A percentile compares a stretch with the other conserved stretches of the same genome.
phyloP scores from a whole-genome alignment of 2,329 filamentous ascomycete species.

The Teratosphaeria destructans region DNA sequence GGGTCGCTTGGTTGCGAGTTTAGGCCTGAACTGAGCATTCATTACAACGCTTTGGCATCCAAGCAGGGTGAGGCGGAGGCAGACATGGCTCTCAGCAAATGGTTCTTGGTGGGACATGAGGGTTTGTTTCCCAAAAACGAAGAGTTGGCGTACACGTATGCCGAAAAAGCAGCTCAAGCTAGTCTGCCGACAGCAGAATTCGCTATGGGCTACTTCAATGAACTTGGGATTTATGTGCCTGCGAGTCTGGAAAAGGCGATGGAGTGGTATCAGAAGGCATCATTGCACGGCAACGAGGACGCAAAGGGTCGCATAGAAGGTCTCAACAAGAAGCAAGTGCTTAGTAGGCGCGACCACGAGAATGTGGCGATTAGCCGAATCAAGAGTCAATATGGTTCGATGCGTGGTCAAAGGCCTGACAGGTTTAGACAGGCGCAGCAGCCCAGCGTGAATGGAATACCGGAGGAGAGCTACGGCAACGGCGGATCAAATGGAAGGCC shows the following conservation, averaged over 20 bases:
- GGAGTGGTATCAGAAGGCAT: conserved; percentile 82
- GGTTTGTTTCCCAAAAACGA: conserved; percentile 92
- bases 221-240: conserved; percentile 88
- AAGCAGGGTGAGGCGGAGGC: conserved; percentile 88
- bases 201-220: conserved; percentile 92
- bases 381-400: conserved; percentile 47
- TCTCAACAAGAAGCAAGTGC: conserved; percentile 61
- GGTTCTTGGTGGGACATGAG: conserved; percentile 95
- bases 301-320: conserved; percentile 73
- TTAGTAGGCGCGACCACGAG: conserved; percentile 88
- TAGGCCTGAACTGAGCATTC: conserved; percentile 79
- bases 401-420: conserved; percentile 37
- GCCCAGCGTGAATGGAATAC: conserved; percentile 6
- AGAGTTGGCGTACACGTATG: conserved; percentile 82
- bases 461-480: conserved; percentile 1
- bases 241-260: conserved; percentile 73
- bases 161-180: conserved; percentile 69
- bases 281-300: conserved; percentile 85
- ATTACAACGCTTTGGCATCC: conserved; percentile 90
- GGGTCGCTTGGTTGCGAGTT: conserved; percentile 92
- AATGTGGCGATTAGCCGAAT: conserved; percentile 81
- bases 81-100: conserved; percentile 92
- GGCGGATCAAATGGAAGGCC: not conserved
- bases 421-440: conserved; percentile 30
- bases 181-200: conserved; percentile 89